Conservation (phyloP, 805 yeast genomes). For the Wickerhamomyces canadensis region DNA sequence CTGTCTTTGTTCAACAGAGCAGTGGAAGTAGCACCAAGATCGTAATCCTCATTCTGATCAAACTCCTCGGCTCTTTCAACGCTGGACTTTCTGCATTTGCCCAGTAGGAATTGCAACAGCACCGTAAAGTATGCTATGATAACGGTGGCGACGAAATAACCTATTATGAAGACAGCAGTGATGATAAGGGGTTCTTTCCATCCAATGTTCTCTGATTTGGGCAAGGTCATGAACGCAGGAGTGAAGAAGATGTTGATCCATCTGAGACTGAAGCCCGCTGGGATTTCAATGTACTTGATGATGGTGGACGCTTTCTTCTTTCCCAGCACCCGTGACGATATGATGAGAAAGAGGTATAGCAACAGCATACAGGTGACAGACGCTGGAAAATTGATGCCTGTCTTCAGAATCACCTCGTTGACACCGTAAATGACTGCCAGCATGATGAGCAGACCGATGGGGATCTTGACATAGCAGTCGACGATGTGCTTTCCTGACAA, state of each 20-base stretch:
- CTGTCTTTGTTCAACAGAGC: slow-evolving; percentile 4
- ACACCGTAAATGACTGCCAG: slow-evolving; percentile 20
- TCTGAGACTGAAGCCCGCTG: slow-evolving; percentile 60
- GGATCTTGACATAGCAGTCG: slow-evolving; percentile 18
- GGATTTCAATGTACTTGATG: slow-evolving; percentile 41
- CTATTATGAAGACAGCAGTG: slow-evolving; percentile 67
- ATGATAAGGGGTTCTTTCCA: slow-evolving; percentile 67
- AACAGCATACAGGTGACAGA: slow-evolving; percentile 68
- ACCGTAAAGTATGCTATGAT: slow-evolving; percentile 44
- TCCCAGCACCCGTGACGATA: slow-evolving; percentile 33
- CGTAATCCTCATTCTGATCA: slow-evolving; percentile 3
- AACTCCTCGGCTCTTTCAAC: slow-evolving; percentile 28
- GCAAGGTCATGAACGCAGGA: slow-evolving; percentile 70
- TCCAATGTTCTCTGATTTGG: slow-evolving; percentile 58
- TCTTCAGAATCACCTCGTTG: slow-evolving; percentile 20
- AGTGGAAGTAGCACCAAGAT: slow-evolving; percentile 10
- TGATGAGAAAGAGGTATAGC: slow-evolving; percentile 41
- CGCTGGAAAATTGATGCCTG: slow-evolving; percentile 52
- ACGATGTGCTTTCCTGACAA: slow-evolving; percentile 16
- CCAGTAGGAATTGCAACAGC: slow-evolving; percentile 29
- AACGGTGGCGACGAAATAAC: slow-evolving; percentile 49
- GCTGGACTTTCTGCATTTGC: slow-evolving; percentile 15
- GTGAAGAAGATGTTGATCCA: slow-evolving; percentile 80
- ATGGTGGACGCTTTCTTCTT: slow-evolving; percentile 24
- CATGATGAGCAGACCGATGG: slow-evolving; percentile 19